phyloP scores from a whole-genome alignment of 768 basidiomycete genomes.

The Boletus fagicola region DNA sequence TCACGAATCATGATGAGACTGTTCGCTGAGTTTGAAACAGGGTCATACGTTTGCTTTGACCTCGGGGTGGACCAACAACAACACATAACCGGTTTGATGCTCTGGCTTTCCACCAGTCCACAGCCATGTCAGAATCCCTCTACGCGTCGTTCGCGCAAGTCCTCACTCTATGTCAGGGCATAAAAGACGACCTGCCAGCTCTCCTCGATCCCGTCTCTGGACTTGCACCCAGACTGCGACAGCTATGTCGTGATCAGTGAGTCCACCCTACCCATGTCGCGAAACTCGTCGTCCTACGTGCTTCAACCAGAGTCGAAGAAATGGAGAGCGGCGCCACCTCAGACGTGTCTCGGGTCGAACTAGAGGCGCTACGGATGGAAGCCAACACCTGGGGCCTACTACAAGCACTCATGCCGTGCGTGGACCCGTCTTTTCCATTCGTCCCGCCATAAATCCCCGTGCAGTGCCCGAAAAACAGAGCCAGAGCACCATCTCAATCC shows the following conservation, averaged over 20 bases:
- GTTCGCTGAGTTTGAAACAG: constrained; percentile 7
- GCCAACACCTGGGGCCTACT: constrained; percentile 80
- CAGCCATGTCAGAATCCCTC: constrained; percentile 37
- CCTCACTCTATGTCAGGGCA: constrained; percentile 55
- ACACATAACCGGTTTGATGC: not conserved
- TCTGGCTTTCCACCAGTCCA: not conserved
- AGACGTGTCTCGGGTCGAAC: constrained; percentile 46
- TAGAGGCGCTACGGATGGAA: constrained; percentile 68
- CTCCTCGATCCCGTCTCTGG: constrained; percentile 66
- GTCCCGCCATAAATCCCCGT: not conserved
- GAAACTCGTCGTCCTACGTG: not conserved
- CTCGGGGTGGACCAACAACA: not conserved
- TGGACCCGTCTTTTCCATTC: constrained; percentile 17
- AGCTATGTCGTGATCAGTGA: constrained; percentile 57
- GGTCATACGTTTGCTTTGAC: not conserved
- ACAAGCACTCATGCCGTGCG: constrained; percentile 75
- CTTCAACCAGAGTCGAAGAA: constrained; percentile 48
- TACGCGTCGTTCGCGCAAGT: constrained; percentile 71
- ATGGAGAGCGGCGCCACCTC: constrained; percentile 41
- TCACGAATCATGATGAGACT: no score
- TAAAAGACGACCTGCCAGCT: constrained; percentile 53
- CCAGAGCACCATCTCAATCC: constrained; percentile 47
- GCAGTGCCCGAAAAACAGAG: constrained; percentile 68
- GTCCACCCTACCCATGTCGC: constrained; percentile 21
- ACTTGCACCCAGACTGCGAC: constrained; percentile 63